Percentiles rank a stretch among this genome's conserved stretches.
Conservation (phyloP, 768 basidiomycete genomes). For the Lactarius evosmus region DNA sequence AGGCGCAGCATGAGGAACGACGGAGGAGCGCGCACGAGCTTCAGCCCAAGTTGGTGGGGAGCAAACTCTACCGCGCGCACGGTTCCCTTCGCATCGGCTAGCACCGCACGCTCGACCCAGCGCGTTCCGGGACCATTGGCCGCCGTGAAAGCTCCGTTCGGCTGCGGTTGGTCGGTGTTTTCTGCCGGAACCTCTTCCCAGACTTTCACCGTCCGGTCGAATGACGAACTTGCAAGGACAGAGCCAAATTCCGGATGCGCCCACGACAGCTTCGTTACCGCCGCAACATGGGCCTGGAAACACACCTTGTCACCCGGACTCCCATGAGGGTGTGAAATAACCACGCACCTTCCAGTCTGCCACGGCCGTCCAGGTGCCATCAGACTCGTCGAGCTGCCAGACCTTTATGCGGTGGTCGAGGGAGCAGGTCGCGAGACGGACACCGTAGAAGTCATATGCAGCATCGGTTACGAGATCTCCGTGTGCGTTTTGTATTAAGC, state of each 20-base stretch:
- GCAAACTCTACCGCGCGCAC: conserved; percentile 85
- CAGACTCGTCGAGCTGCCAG: conserved; percentile 73
- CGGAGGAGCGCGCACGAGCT: conserved; percentile 55
- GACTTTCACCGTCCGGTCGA: conserved; percentile 89
- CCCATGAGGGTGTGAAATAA: not conserved
- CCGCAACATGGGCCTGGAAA: conserved; percentile 87
- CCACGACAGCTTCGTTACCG: conserved; percentile 81
- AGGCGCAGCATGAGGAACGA: not conserved
- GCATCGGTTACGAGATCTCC: conserved; percentile 81
- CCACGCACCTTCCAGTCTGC: conserved; percentile 85
- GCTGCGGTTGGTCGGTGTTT: conserved; percentile 31
- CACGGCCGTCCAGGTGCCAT: conserved; percentile 72
- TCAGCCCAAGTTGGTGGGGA: conserved; percentile 83
- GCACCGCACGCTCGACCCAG: conserved; percentile 71
- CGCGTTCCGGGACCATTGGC: conserved; percentile 34
- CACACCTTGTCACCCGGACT: conserved; percentile 3
- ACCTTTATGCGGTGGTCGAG: conserved; percentile 87
- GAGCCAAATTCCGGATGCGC: conserved; percentile 91
- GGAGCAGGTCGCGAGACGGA: conserved; percentile 73
- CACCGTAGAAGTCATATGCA: conserved; percentile 88
- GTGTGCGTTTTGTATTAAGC: conserved; percentile 74
- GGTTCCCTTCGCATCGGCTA: conserved; percentile 83
- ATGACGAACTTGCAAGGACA: conserved; percentile 81
- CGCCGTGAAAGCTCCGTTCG: conserved; percentile 30
- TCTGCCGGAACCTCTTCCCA: conserved; percentile 67